phyloP scores from a whole-genome alignment of 2,329 filamentous ascomycete species.

The Ophiostoma perfectum region DNA sequence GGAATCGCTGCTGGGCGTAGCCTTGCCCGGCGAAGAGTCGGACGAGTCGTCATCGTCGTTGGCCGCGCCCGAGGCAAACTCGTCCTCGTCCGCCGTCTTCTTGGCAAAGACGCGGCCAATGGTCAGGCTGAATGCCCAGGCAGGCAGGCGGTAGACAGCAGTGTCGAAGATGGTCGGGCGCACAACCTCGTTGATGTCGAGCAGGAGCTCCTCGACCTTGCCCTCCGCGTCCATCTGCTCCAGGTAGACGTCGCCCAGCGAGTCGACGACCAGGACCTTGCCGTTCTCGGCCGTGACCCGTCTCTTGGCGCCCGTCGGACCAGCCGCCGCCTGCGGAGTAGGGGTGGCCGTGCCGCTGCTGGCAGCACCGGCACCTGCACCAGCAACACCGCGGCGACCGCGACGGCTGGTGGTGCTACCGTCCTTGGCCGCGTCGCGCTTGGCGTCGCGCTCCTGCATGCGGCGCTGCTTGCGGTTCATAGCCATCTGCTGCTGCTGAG shows the following conservation, averaged over 20 bases:
- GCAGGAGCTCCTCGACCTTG: conserved; percentile 71
- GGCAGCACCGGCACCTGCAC: conserved; percentile 32
- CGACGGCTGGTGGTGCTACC: conserved; percentile 40
- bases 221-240: conserved; percentile 88
- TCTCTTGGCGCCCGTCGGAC: conserved; percentile 71
- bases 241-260: conserved; percentile 86
- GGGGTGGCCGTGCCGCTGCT: conserved; percentile 32
- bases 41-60: conserved; percentile 33
- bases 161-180: conserved; percentile 76
- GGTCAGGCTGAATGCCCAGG: conserved; percentile 61
- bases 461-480: conserved; percentile 84
- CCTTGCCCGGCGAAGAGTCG: conserved; percentile 47
- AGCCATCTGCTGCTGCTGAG: conserved; percentile 43
- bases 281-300: conserved; percentile 90
- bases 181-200: conserved; percentile 82
- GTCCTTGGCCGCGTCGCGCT: conserved; percentile 57
- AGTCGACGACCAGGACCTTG: conserved; percentile 90
- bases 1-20: conserved; percentile 52
- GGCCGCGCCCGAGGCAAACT: conserved; percentile 35
- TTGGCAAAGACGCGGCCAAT: conserved; percentile 46
- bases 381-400: conserved; percentile 33
- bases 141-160: conserved; percentile 70
- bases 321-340: conserved; percentile 37
- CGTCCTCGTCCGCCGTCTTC: conserved; percentile 35
- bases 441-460: conserved; percentile 78